Percentiles rank a stretch among this genome's conserved stretches.
Evolutionary conservation across 371 early-diverging fungal genomes (phyloP).

Genomic region (Lichtheimia ornata): DNA sequence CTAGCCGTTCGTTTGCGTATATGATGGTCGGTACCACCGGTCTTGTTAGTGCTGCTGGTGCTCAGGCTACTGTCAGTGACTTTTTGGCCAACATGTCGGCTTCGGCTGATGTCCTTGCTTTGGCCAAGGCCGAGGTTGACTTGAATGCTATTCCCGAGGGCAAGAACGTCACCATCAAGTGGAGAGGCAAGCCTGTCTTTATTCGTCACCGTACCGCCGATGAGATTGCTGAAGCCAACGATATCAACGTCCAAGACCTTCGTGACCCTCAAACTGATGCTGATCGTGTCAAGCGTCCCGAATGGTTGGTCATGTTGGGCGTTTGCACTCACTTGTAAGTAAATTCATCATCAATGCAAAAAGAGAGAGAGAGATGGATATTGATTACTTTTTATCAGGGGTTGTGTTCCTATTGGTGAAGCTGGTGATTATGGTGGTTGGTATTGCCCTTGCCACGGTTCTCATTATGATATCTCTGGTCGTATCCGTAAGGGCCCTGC

Average conservation of each 20-base stretch:
- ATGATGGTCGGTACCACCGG: constrained; percentile 94
- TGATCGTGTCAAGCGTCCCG: constrained; percentile 89
- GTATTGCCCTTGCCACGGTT: constrained; percentile 99
- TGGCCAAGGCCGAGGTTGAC: constrained; percentile 97
- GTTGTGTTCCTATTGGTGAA: constrained; percentile 98
- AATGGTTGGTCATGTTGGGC: constrained; percentile 97
- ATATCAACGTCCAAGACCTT: constrained; percentile 74
- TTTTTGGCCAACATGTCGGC: constrained; percentile 91
- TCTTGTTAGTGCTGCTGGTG: constrained; percentile 81
- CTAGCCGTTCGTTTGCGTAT: constrained; percentile 86
- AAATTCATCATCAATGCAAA: not conserved
- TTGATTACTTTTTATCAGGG: constrained; percentile 40
- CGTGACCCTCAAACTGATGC: constrained; percentile 93
- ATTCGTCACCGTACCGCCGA: constrained; percentile 94
- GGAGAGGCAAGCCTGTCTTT: constrained; percentile 98
- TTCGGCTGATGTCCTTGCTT: constrained; percentile 95
- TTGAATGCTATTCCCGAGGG: constrained; percentile 92
- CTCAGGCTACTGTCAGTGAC: constrained; percentile 91
- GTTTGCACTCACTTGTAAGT: constrained; percentile 95
- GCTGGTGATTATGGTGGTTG: constrained; percentile 98
- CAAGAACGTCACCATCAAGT: constrained; percentile 95
- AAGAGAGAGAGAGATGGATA: constrained; percentile 1
- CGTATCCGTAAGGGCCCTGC: constrained; percentile 99
- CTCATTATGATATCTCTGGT: constrained; percentile 94
- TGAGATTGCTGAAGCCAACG: constrained; percentile 93